Evolutionary conservation across 1,284 basidiomycete species (phyloP).

Genomic region (Coriolopsis trogii): DNA sequence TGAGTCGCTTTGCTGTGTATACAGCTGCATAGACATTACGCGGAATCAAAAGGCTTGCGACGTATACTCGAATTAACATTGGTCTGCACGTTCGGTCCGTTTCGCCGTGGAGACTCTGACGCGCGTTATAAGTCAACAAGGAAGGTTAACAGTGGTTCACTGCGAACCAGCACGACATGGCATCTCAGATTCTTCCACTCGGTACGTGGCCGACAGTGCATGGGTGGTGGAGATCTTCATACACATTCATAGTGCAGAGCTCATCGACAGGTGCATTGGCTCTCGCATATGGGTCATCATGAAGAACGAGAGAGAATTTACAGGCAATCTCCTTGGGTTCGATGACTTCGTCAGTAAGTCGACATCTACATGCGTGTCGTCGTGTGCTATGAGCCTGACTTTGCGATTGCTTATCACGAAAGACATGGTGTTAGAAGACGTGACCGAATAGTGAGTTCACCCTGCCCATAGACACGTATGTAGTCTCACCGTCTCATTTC

Average conservation of each 20-base stretch:
- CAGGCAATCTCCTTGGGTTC: slow-evolving; percentile 94
- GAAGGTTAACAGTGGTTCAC: slow-evolving; percentile 16
- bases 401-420: background rate
- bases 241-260: slow-evolving; percentile 50
- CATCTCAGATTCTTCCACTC: slow-evolving; percentile 67
- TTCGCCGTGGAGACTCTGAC: background rate
- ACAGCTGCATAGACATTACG: background rate
- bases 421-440: slow-evolving; percentile 99
- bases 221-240: background rate
- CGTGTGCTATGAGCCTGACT: background rate
- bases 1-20: too few relatives aligned
- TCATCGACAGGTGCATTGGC: slow-evolving; percentile 95
- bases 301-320: slow-evolving; percentile 95
- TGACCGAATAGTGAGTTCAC: slow-evolving; percentile 84
- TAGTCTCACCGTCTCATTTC: background rate
- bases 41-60: background rate
- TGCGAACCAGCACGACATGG: slow-evolving; percentile 43
- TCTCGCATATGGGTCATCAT: slow-evolving; percentile 96
- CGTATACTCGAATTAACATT: too few relatives aligned
- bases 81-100: slow-evolving; percentile 1
- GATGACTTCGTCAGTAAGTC: slow-evolving; percentile 99
- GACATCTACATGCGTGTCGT: background rate
- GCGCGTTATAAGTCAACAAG: slow-evolving; percentile 8
- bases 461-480: background rate
- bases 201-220: slow-evolving; percentile 30